Base-by-base conservation (phyloP, 1,139 yeast genomes). In the Eremothecium sinecaudum region DNA sequence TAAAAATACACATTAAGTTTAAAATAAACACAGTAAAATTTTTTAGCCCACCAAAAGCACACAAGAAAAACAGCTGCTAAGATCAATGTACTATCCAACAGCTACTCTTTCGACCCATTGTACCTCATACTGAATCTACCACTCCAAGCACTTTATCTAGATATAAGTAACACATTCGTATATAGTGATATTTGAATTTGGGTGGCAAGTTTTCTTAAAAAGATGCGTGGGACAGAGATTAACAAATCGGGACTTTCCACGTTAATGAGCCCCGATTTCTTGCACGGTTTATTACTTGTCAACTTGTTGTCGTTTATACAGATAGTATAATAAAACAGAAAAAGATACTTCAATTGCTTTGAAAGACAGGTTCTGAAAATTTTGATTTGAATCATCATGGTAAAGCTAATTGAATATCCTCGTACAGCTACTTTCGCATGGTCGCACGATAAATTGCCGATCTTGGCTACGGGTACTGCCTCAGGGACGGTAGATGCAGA, bases 351-450 rank as follows among this genome's bases (percentile, higher is more conserved):
- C 30, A 27, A 27, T 27, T 27, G 17, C 21, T n/a, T 27, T 27
- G 11, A n/a, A 21, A 27, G 10, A 17, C 30, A 27, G 30, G 21
- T 27, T 27, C 21, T 27, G 21, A 10, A 9, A 23, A 13, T 9
- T 23, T 7, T 23, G 11, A 9, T 16, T 27, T 25, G 50, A 54
- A 40, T 83, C n/a, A n/a, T n/a, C 73, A 81, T 81, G 93, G 92
- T 84, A 48, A 84, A 83, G 62, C 69, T 90, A 49, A 74, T 75
- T 59, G 95, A 86, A 60, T 77, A 84, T 51, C 69, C 75, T 45
- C 72, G 87, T 47, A 83, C 96, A 12, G 86, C 96, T 32, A 79
- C 94, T 23, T 84, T 90, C 62, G 94, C 97, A 33, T 90, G 97
- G 97, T 83, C 95, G 37, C 74, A 69, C 51, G 83, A 78, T 48